Base-by-base conservation (phyloP, 2,329 filamentous ascomycete species). In the Fusarium palustre region DNA sequence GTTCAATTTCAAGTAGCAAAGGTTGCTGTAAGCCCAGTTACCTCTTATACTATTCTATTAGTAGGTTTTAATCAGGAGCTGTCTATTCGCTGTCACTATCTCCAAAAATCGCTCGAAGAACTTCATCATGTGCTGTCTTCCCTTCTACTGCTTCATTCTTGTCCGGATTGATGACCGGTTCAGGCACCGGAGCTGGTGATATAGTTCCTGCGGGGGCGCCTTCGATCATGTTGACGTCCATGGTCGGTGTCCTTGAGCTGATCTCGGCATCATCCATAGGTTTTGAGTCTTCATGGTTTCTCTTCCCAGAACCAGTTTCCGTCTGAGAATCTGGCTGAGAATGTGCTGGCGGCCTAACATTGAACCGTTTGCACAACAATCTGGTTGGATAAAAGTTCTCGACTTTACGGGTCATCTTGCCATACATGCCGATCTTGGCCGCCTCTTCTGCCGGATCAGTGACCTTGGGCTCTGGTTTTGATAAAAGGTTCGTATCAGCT, bases 81-180 rank as follows among this genome's bases (percentile, higher is more conserved):
- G 56, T 52, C 64, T 67, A 77, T 58, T 93, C 91, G 72, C 93
- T 91, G 69, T 91, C 91, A 75, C 92, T 92, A 77, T 94, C 93
- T 8, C 94, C 95, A 85, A 98, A 98, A 31, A 98, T 94, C n/a
- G 93, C 92, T 71, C 88, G 92, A 74, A 97, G 94, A 0, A 97
- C 90, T 43, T 92, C 92, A 49, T 94, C 92, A 18, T 91, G 90
- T 1, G 94, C 92, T 55, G 88, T 86, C 73, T 89, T 84, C 0
- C 87, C 90, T 75, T 97, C 92, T 12, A 97, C 74, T 12, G 79
- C 79, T 41, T 81, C 77, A 42, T 97, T 97, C 69, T 84, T 87
- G 67, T 93, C 91, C 0, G 90, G 86, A 76, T 97, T 88, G 36
- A 75, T 85, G 34, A 81, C 78, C 11, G 77, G 70, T 43, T 69